A percentile compares a stretch with the other conserved stretches of the same genome.
phyloP scores from a whole-genome alignment of 2,329 filamentous ascomycete genomes.

The Elsinoe batatas region DNA sequence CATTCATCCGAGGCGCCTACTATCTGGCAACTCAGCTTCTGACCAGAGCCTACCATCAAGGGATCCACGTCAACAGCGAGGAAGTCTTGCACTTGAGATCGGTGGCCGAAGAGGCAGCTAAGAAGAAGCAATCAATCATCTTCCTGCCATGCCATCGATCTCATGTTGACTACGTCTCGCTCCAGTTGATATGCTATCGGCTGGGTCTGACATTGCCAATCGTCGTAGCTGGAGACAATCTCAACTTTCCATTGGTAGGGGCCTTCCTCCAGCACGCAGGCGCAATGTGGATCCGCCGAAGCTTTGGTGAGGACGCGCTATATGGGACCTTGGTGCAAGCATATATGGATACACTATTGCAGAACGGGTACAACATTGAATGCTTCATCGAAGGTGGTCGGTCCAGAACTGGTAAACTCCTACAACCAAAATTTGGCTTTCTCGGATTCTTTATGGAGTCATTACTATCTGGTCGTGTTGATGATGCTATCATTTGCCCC shows the following conservation, averaged over 20 bases:
- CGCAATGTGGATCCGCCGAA: conserved; percentile 90
- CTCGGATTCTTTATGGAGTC: conserved; percentile 86
- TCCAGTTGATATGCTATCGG: conserved; percentile 92
- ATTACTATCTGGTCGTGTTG: conserved; percentile 72
- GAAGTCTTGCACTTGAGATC: conserved; percentile 75
- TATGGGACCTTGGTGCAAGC: conserved; percentile 91
- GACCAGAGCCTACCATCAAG: conserved; percentile 90
- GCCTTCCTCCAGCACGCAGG: conserved; percentile 85
- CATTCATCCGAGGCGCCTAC: conserved; percentile 85
- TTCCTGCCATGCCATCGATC: conserved; percentile 92
- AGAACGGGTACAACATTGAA: conserved; percentile 87
- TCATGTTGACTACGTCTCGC: conserved; percentile 90
- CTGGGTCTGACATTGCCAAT: conserved; percentile 80
- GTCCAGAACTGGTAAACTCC: conserved; percentile 83
- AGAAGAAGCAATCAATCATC: conserved; percentile 88
- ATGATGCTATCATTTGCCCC: conserved; percentile 87
- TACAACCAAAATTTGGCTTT: conserved; percentile 93
- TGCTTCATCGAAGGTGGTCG: conserved; percentile 96
- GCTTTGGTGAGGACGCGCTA: conserved; percentile 83
- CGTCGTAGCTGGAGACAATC: conserved; percentile 88
- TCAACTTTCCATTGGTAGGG: conserved; percentile 88
- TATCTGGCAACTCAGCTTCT: conserved; percentile 81
- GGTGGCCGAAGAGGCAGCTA: conserved; percentile 71
- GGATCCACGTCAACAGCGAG: conserved; percentile 88
- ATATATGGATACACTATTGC: conserved; percentile 86